These are phyloP conservation scores for Asterella californica DNA, from an alignment of 225 moss, liverwort and hornwort genomes.

Conservation along the genomic window DNA sequence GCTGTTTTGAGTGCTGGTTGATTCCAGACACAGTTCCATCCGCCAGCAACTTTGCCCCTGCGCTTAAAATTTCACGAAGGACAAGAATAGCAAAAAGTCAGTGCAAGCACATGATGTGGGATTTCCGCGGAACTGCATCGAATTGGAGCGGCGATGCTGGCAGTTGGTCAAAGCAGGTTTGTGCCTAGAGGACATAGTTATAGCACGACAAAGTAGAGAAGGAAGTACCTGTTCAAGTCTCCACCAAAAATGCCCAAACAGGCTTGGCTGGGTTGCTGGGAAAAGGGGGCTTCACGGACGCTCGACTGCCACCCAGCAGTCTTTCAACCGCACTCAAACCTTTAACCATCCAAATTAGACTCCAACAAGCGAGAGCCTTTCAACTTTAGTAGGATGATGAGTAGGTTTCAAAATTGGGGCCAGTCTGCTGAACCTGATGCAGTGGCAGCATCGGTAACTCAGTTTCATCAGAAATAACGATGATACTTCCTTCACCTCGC, in stretches of 20 bases:
- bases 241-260: background rate
- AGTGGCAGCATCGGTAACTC: background rate
- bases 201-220: background rate
- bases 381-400: background rate
- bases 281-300: background rate
- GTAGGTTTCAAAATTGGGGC: constrained; percentile 1
- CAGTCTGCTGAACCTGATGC: background rate
- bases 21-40: background rate
- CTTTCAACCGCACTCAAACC: background rate
- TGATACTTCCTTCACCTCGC: background rate
- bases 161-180: background rate
- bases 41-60: constrained; percentile 8
- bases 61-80: background rate
- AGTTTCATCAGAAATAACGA: background rate
- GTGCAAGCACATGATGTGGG: background rate
- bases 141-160: background rate
- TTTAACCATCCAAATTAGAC: background rate
- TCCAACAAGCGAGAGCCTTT: background rate
- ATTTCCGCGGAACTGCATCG: background rate
- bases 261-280: background rate
- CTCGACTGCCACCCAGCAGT: background rate
- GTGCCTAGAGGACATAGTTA: background rate
- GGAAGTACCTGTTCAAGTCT: constrained; percentile 12
- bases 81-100: background rate
- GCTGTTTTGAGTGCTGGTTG: background rate